A percentile compares a stretch with the other conserved stretches of the same genome.
Conservation (phyloP, 2,329 filamentous ascomycete species). For the Mycosphaerelloides madeirae region DNA sequence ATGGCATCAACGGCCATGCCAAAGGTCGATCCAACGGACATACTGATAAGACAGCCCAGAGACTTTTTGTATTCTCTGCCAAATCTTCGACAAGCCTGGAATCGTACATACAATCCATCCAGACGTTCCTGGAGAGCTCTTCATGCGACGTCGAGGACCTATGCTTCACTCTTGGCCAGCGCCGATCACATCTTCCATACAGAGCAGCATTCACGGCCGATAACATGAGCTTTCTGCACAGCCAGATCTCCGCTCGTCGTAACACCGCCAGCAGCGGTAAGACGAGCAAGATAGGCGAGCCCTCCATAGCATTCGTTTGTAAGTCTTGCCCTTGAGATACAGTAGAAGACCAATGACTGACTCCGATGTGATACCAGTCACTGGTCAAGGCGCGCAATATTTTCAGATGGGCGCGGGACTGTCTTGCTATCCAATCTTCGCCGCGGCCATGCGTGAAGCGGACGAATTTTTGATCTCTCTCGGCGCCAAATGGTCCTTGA, state of each 20-base stretch:
- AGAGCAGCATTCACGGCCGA: background rate
- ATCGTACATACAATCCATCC: too few species aligned
- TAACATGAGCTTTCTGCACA: background rate
- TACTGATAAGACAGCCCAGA: background rate
- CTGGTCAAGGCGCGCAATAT: constrained; percentile 18
- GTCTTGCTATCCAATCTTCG: constrained; percentile 9
- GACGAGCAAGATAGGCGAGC: background rate
- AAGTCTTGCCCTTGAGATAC: too few species aligned
- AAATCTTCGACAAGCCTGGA: too few species aligned
- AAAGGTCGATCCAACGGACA: background rate
- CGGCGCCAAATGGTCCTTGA: background rate
- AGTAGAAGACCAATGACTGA: too few species aligned
- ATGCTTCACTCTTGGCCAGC: background rate
- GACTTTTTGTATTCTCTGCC: too few species aligned
- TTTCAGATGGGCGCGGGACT: constrained; percentile 20
- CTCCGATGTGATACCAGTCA: too few species aligned
- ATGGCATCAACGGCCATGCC: constrained; percentile 3
- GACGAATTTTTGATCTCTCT: background rate
- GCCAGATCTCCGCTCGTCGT: too few species aligned
- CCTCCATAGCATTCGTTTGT: constrained; percentile 5
- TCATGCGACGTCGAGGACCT: too few species aligned
- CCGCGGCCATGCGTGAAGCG: background rate
- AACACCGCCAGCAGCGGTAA: background rate
- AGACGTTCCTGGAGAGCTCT: too few species aligned
- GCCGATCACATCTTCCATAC: too few species aligned